Evolutionary conservation across 225 moss, liverwort and hornwort species (phyloP).

Genomic region (Bryum argenteum): DNA sequence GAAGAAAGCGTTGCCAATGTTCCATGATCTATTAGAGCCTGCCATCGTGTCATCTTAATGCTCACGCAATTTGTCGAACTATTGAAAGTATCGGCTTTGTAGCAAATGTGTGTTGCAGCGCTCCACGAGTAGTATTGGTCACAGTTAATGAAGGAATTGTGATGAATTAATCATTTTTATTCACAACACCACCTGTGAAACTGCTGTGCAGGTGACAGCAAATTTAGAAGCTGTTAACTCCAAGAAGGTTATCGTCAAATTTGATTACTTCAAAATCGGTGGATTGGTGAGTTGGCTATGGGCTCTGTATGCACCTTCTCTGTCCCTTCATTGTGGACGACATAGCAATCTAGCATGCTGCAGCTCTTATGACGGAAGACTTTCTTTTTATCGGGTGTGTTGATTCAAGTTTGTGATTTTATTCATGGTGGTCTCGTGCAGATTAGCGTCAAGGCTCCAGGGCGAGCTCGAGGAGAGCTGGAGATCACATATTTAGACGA

Average conservation of each 20-base stretch:
- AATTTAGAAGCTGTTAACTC: slow-evolving; percentile 70
- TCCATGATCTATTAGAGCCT: slow-evolving; percentile 1
- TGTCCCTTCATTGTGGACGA: neutral
- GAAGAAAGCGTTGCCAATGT: neutral
- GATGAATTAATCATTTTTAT: too few relatives aligned
- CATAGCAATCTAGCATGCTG: neutral
- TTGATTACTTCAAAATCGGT: slow-evolving; percentile 86
- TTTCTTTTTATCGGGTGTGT: neutral
- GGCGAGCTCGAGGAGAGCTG: slow-evolving; percentile 70
- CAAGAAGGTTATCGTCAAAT: slow-evolving; percentile 71
- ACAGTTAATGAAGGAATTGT: too few relatives aligned
- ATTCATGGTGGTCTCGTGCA: slow-evolving; percentile 42
- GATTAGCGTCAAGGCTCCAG: slow-evolving; percentile 84
- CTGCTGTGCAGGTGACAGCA: slow-evolving; percentile 72
- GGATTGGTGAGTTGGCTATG: slow-evolving; percentile 63
- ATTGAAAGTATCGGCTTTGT: slow-evolving; percentile 4
- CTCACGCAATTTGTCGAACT: slow-evolving; percentile 8
- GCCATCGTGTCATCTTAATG: neutral
- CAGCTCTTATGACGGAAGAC: slow-evolving; percentile 14
- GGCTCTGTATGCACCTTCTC: neutral
- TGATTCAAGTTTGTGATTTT: slow-evolving; percentile 16
- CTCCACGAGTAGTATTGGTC: neutral
- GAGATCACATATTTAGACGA: slow-evolving; percentile 89
- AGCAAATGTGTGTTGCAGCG: slow-evolving; percentile 6
- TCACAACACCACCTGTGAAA: neutral